Base-by-base conservation (phyloP, 176 grass and related monocot species). In the Oryza coarctata region DNA sequence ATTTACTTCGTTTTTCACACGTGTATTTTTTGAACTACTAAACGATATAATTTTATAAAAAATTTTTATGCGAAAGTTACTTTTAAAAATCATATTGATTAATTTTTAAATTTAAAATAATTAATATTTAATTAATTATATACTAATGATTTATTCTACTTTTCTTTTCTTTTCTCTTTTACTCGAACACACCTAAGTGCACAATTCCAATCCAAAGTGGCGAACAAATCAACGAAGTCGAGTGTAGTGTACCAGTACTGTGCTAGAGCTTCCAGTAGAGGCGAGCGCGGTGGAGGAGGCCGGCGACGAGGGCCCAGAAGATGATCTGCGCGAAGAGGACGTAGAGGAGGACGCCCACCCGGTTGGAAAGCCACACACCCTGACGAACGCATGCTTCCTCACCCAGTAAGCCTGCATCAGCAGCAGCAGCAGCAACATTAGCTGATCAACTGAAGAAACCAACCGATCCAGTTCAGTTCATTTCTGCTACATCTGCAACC, bases 251-350 rank as follows among this genome's bases (percentile, higher is more conserved):
- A 28, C 7, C 4, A 5, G 6, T 34, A 27, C 25, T 34, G 0
- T 55, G 65, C 71, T 91, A 98, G 3, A 98, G 90, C 72, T 98
- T 98, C 95, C 95, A 98, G 63, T 98, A 98, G 25, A 98, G 39
- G 8, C 88, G 79, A 28, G 82, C 25, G 2, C 92, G 74, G 74
- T 94, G 95, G 45, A 98, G 63, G 63, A 94, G 3, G 11, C 95
- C 95, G 29, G 95, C 85, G 20, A 92, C 17, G n/a, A 98, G 28
- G 2, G 88, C 88, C 95, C 92, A 98, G 69, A 98, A 86, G 84
- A 98, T 66, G 71, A 98, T 94, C 70, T 93, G 90, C 27, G 90
- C 90, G 84, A 94, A 91, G 83, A 98, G 64, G 12, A 94, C 90
- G 76, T 98, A 94, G 30, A 98, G 90, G 52, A 98, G 95, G 82